Conservation (phyloP, 176 grass and related monocot species). For the Ananas comosus region DNA sequence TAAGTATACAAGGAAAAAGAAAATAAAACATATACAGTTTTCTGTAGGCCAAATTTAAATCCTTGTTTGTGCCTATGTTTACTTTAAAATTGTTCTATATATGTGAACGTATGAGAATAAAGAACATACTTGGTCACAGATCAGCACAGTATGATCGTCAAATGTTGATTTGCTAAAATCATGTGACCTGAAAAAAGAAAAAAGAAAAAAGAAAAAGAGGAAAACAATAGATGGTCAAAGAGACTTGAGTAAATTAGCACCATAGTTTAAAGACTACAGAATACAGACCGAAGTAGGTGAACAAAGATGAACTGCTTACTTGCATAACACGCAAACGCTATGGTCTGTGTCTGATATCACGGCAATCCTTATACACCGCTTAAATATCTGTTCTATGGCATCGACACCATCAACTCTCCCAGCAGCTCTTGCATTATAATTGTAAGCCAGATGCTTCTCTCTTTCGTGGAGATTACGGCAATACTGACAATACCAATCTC, state of each 20-base stretch:
- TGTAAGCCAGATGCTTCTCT: constrained; percentile 68
- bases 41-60: neutral
- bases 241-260: neutral
- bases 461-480: constrained; percentile 74
- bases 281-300: neutral
- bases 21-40: too few species aligned
- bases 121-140: constrained; percentile 79
- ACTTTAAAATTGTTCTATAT: too few species aligned
- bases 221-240: neutral
- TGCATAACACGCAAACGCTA: constrained; percentile 81
- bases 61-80: neutral
- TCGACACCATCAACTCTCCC: constrained; percentile 87
- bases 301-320: constrained; percentile 38
- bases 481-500: constrained; percentile 86
- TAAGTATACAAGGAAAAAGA: too few species aligned
- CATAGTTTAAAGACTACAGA: too few species aligned
- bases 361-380: constrained; percentile 61
- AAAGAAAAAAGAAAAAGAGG: neutral
- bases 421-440: constrained; percentile 94
- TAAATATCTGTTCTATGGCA: constrained; percentile 87
- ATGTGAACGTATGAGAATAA: too few species aligned
- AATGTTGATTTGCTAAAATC: constrained; percentile 90
- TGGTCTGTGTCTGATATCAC: constrained; percentile 51
- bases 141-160: constrained; percentile 73
- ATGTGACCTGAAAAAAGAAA: constrained; percentile 43